A percentile compares a stretch with the other conserved stretches of the same genome.
Evolutionary conservation across 257 asterid genomes (phyloP).

Genomic region (Ligustrum vulgare): DNA sequence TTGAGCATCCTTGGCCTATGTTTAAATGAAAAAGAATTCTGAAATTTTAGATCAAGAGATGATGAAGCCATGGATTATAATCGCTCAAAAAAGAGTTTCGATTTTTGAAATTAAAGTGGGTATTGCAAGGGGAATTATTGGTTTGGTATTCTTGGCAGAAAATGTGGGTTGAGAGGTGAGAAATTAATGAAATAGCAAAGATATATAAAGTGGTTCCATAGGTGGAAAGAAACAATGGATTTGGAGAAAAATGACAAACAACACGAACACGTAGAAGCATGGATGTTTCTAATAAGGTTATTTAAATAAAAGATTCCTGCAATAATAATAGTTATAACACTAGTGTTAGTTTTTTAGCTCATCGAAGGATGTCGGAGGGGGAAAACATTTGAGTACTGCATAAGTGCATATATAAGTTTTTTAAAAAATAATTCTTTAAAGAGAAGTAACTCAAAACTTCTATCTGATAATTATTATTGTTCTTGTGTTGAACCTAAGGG

Average conservation of each 20-base stretch:
- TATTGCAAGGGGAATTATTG: neutral
- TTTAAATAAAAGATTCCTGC: slow-evolving; percentile 23
- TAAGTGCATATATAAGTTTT: too few species aligned
- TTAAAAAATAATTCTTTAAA: too few species aligned
- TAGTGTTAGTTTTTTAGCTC: slow-evolving; percentile 8
- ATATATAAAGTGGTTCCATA: neutral
- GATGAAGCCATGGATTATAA: slow-evolving; percentile 31
- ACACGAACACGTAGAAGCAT: slow-evolving; percentile 53
- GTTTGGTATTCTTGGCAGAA: neutral
- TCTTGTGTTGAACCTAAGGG: neutral
- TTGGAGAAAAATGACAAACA: slow-evolving; percentile 46
- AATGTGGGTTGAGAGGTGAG: neutral
- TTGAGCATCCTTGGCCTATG: slow-evolving; percentile 56
- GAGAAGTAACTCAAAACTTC: neutral
- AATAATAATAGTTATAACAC: slow-evolving; percentile 13
- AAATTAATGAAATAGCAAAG: slow-evolving; percentile 4
- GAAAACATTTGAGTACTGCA: slow-evolving; percentile 19
- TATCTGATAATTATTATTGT: too few species aligned
- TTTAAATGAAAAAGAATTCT: slow-evolving; percentile 22
- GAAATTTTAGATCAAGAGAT: slow-evolving; percentile 15
- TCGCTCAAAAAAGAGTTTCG: neutral
- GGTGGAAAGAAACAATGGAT: slow-evolving; percentile 23
- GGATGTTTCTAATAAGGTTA: slow-evolving; percentile 40
- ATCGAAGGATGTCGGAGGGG: slow-evolving; percentile 51
- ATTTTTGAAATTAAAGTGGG: neutral